Base-by-base conservation (phyloP, 2,329 filamentous ascomycete genomes). In the Davidsoniella virescens region DNA sequence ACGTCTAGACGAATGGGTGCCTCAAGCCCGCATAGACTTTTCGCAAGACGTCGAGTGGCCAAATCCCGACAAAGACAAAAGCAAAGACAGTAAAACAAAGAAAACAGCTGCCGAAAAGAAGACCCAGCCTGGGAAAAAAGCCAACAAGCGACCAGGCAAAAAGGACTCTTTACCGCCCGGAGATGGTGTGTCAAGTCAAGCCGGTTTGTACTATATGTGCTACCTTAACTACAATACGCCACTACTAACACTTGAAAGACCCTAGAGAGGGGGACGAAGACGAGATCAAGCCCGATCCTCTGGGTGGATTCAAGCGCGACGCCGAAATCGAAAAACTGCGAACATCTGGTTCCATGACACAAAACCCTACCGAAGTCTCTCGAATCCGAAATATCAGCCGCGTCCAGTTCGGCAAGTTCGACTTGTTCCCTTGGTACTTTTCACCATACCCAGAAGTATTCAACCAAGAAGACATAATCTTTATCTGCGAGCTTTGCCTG, bases 361-460 rank as follows among this genome's bases (percentile, higher is more conserved):
- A 98, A 62, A 96, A 96, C 57, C 92, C 94, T 52, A 87, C 90
- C 10, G 93, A 98, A 62, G 87, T 98, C 54, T 90, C 90, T 20
- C 83, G 93, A 49, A 94, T 98, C 50, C 82, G 92, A 60, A 98
- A 98, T 62, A 80, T 98, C 56, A 86, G 85, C 50, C 88, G 84
- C 57, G 82, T 98, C 3, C 90, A 96, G 62, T 96, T 98, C 71
- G 93, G 92, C 42, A 80, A 82, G 58, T 83, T 80, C 62, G 87
- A 95, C 59, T 77, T 98, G 41, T 93, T 94, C 62, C 92, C 92
- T 0, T 98, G 92, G 92, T 98, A 98, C 65, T 98, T 98, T 68
- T 94, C 87, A 4, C 92, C 92, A 0, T 98, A 98, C 59, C 92
- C 92, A 0, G 84, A 93, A 60, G 72, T 80, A 2, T 96, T 94